Percentiles rank a stretch among this genome's conserved stretches.
Evolutionary conservation across 768 basidiomycete species (phyloP).

Genomic region (Russula brevipes): DNA sequence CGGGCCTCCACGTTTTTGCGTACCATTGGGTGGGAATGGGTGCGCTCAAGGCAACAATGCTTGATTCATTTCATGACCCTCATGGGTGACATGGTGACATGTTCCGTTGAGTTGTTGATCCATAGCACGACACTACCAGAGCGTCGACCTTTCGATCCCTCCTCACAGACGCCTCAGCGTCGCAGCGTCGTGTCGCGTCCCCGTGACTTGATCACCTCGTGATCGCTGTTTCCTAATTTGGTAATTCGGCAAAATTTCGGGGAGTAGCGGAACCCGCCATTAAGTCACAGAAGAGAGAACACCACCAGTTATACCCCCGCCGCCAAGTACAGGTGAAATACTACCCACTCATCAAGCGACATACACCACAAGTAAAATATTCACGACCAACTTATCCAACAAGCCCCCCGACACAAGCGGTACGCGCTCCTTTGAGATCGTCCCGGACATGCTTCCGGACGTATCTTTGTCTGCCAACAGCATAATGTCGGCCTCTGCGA

Average conservation of each 20-base stretch:
- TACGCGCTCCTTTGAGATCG: constrained; percentile 60
- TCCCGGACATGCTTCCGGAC: constrained; percentile 37
- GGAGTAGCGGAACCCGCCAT: no score
- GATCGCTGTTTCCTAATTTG: background rate
- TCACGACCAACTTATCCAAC: constrained; percentile 69
- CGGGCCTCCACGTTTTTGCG: no score
- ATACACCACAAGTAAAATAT: constrained; percentile 66
- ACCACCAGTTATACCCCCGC: background rate
- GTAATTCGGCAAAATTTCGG: no score
- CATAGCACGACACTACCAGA: no score
- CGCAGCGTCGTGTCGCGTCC: no score
- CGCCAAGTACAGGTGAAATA: background rate
- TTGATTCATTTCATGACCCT: background rate
- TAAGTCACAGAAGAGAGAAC: background rate
- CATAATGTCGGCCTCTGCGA: constrained; percentile 58
- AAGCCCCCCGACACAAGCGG: constrained; percentile 62
- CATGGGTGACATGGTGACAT: background rate
- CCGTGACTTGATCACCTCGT: no score
- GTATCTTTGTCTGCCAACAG: constrained; percentile 52
- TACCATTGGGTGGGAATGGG: no score
- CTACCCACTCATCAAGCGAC: constrained; percentile 44
- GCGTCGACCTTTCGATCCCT: no score
- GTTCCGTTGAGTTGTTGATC: no score
- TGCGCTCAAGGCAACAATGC: background rate
- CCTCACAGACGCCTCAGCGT: no score